Conservation (phyloP, 2,329 filamentous ascomycete genomes). For the Microascus cirrosus region DNA sequence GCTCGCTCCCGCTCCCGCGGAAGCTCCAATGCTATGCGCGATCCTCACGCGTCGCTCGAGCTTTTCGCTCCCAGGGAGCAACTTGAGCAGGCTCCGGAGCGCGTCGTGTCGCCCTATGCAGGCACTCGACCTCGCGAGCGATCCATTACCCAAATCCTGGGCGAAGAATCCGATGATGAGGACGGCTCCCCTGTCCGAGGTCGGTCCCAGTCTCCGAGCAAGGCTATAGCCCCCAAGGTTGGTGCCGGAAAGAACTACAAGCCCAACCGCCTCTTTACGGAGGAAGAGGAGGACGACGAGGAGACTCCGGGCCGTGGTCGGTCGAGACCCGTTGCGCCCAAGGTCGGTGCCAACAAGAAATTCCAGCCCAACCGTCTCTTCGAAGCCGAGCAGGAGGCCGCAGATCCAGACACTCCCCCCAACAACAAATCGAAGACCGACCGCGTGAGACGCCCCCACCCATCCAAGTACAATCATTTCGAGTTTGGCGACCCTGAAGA, state of each 20-base stretch:
- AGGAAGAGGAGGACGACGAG: slow-evolving; percentile 32
- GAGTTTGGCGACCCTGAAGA: slow-evolving; percentile 48
- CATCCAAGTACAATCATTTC: slow-evolving; percentile 56
- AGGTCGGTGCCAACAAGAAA: slow-evolving; percentile 48
- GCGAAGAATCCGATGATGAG: slow-evolving; percentile 29
- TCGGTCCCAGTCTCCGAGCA: slow-evolving; percentile 35
- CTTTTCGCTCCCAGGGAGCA: slow-evolving; percentile 63
- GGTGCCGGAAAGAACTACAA: slow-evolving; percentile 44
- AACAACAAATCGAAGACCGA: slow-evolving; percentile 22
- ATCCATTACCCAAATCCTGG: slow-evolving; percentile 62
- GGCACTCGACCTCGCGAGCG: slow-evolving; percentile 53
- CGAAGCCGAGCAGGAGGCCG: slow-evolving; percentile 33
- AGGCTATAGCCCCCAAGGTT: slow-evolving; percentile 32
- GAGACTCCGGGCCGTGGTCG: slow-evolving; percentile 28
- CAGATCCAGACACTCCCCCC: slow-evolving; percentile 6
- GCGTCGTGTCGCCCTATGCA: slow-evolving; percentile 50
- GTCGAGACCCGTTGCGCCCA: slow-evolving; percentile 37
- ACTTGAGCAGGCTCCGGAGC: slow-evolving; percentile 34
- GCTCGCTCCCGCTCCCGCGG: slow-evolving; percentile 36
- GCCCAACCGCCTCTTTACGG: slow-evolving; percentile 44
- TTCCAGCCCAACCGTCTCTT: slow-evolving; percentile 54
- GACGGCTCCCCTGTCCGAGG: slow-evolving; percentile 20
- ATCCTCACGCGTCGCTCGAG: slow-evolving; percentile 60
- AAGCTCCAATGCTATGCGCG: slow-evolving; percentile 44
- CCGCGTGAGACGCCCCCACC: slow-evolving; percentile 51